These are phyloP conservation scores for Cercis canadensis DNA, from an alignment of 306 rosid genomes.

Conservation along the genomic window DNA sequence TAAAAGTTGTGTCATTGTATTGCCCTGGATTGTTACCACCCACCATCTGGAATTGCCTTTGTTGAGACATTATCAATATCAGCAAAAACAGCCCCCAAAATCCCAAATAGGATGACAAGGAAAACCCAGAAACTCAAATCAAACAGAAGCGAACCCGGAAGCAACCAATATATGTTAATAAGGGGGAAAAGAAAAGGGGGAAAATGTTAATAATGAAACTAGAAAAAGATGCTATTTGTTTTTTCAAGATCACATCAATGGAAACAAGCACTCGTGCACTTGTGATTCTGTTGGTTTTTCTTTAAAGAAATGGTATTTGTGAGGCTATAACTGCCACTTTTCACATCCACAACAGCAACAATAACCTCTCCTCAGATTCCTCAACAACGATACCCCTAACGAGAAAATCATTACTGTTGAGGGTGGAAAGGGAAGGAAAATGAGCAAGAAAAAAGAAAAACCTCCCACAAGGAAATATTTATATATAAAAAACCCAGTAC, in stretches of 20 bases:
- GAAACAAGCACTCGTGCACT: slow-evolving; percentile 48
- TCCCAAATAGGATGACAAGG: slow-evolving; percentile 16
- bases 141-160: slow-evolving; percentile 12
- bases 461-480: slow-evolving; percentile 23
- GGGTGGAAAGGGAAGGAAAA: slow-evolving; percentile 31
- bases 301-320: slow-evolving; percentile 8
- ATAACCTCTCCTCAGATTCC: slow-evolving; percentile 52
- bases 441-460: background rate
- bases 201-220: slow-evolving; percentile 4
- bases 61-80: slow-evolving; percentile 63
- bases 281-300: slow-evolving; percentile 19
- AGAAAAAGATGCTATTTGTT: slow-evolving; percentile 31
- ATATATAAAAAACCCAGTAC: slow-evolving; percentile 18
- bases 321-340: slow-evolving; percentile 47
- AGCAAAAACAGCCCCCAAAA: slow-evolving; percentile 29
- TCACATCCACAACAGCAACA: slow-evolving; percentile 41
- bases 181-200: background rate
- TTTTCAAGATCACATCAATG: slow-evolving; percentile 48
- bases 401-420: slow-evolving; percentile 66
- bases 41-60: slow-evolving; percentile 74
- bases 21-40: slow-evolving; percentile 55
- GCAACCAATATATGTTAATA: background rate
- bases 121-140: slow-evolving; percentile 3
- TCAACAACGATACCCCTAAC: slow-evolving; percentile 63
- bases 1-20: slow-evolving; percentile 85